Conservation (phyloP, 129 eudicot genomes). For the Heracleum sosnowskyi region DNA sequence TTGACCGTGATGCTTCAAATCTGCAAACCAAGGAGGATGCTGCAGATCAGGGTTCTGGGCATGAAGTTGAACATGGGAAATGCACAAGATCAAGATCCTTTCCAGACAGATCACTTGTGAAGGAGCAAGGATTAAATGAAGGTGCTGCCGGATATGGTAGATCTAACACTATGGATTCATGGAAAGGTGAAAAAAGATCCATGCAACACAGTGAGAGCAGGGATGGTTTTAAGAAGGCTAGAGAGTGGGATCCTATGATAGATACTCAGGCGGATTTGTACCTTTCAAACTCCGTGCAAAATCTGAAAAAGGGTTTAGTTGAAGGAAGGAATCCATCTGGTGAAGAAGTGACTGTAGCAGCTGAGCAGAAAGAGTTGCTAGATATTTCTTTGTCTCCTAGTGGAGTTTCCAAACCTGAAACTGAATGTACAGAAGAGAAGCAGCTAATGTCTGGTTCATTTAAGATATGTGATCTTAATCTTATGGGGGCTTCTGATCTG, state of each 20-base stretch:
- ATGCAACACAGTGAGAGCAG: constrained; percentile 28
- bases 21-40: constrained; percentile 22
- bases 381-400: constrained; percentile 28
- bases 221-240: constrained; percentile 41
- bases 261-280: constrained; percentile 27
- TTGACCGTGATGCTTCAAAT: constrained; percentile 17
- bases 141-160: constrained; percentile 30
- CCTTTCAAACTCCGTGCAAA: constrained; percentile 32
- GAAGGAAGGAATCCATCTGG: constrained; percentile 24
- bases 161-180: constrained; percentile 32
- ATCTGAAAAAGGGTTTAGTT: constrained; percentile 10
- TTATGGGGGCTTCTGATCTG: constrained; percentile 48
- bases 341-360: constrained; percentile 10
- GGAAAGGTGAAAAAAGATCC: constrained; percentile 52
- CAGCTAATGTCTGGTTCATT: constrained; percentile 70
- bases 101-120: constrained; percentile 30
- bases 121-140: constrained; percentile 38
- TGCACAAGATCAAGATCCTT: constrained; percentile 33
- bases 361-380: constrained; percentile 23
- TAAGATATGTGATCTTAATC: constrained; percentile 87
- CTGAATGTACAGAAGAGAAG: constrained; percentile 51
- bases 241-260: constrained; percentile 34
- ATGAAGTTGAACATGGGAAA: constrained; percentile 28
- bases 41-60: constrained; percentile 18
- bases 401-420: constrained; percentile 19